Percentiles rank a stretch among this genome's conserved stretches.
Conservation (phyloP, 2,329 filamentous ascomycete species). For the Penicillium sp. region DNA sequence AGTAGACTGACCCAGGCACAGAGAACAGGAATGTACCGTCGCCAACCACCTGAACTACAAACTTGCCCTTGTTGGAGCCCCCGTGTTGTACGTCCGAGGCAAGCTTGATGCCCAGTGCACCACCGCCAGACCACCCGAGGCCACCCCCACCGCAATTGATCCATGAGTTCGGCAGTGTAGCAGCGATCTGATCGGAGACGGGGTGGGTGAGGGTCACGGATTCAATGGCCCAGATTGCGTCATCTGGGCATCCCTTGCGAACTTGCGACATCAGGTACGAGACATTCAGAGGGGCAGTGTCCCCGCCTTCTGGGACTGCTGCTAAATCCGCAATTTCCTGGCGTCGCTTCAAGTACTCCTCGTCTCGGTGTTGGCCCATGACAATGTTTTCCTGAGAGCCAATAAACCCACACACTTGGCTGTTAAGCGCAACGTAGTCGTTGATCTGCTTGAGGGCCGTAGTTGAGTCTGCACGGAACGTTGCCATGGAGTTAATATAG, state of each 20-base stretch:
- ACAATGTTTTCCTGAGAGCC: conserved; percentile 40
- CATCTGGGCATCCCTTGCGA: conserved; percentile 56
- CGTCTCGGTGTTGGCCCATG: conserved; percentile 56
- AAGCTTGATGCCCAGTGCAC: conserved; percentile 71
- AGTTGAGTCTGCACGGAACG: conserved; percentile 65
- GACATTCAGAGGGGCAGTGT: conserved; percentile 61
- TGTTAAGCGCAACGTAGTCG: conserved; percentile 54
- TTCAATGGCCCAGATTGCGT: conserved; percentile 74
- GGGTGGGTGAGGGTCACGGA: conserved; percentile 69
- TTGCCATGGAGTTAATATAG: conserved; percentile 64
- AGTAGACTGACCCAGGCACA: conserved; percentile 64
- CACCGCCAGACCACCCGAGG: conserved; percentile 77
- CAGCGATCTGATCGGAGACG: conserved; percentile 68
- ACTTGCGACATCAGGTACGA: conserved; percentile 57
- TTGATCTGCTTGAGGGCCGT: conserved; percentile 68
- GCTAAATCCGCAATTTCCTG: conserved; percentile 58
- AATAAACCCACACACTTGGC: conserved; percentile 45
- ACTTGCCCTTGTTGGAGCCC: conserved; percentile 53
- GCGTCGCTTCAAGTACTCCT: conserved; percentile 59
- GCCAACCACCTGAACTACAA: conserved; percentile 64
- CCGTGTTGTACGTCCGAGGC: conserved; percentile 56
- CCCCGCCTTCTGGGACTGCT: conserved; percentile 51
- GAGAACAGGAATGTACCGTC: conserved; percentile 67
- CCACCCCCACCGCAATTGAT: conserved; percentile 80
- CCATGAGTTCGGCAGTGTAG: conserved; percentile 67